Percentiles rank a stretch among this genome's conserved stretches.
phyloP scores from a whole-genome alignment of 768 basidiomycete species.

The Hortiboletus campestris region DNA sequence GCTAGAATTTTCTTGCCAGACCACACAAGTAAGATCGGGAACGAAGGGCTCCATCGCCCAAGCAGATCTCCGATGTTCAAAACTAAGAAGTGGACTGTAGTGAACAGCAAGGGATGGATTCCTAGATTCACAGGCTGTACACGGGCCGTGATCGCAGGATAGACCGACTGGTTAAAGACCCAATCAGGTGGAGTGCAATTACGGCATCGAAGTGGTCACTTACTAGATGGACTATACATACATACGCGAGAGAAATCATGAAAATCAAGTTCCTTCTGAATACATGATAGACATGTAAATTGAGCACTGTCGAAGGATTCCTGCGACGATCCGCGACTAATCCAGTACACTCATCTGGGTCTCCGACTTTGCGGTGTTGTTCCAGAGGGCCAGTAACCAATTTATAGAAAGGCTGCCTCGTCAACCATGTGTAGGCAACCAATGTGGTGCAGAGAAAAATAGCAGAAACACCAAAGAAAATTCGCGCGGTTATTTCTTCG shows the following conservation, averaged over 20 bases:
- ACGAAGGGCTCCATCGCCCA: constrained; percentile 72
- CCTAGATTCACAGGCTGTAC: neutral
- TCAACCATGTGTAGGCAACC: neutral
- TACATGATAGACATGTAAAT: neutral
- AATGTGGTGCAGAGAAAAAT: neutral
- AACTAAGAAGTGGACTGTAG: constrained; percentile 67
- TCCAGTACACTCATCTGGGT: neutral
- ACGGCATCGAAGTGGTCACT: neutral
- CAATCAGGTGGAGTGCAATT: constrained; percentile 3
- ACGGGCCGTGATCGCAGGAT: neutral
- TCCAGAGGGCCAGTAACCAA: neutral
- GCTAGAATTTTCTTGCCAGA: neutral
- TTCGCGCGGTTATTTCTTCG: neutral
- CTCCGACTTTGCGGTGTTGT: neutral
- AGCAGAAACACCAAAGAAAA: neutral
- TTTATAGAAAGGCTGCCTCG: neutral
- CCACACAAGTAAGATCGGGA: constrained; percentile 64
- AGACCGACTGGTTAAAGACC: neutral
- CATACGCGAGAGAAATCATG: neutral
- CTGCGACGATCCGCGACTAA: neutral
- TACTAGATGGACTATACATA: neutral
- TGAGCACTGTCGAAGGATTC: neutral
- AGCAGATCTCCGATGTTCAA: constrained; percentile 71
- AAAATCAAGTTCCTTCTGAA: neutral
- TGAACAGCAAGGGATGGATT: neutral